These are phyloP conservation scores for Hordeum vulgare DNA, from an alignment of 176 grass and related monocot species.

Conservation along the genomic window MorexV3_pseudomolecules_assembly NC_058523.1:43164043-43164542, in stretches of 20 bases:
- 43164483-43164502: conserved; percentile 40
- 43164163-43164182: conserved; percentile 45
- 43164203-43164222: conserved; percentile 44
- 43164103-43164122: conserved; percentile 55
- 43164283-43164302: background rate
- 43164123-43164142: conserved; percentile 59
- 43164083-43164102: conserved; percentile 49
- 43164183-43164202: conserved; percentile 67
- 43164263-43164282: background rate
- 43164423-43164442: conserved; percentile 56
- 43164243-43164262: background rate
- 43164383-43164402: conserved; percentile 53
- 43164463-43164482: conserved; percentile 46
- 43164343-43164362: conserved; percentile 54
- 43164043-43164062: background rate
- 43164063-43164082: background rate
- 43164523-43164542: conserved; percentile 28
- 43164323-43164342: conserved; percentile 27
- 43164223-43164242: conserved; percentile 23
- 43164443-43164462: conserved; percentile 43
- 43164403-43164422: conserved; percentile 61
- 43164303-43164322: conserved; percentile 32
- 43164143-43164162: conserved; percentile 43
- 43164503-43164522: conserved; percentile 32
- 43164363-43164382: conserved; percentile 44